Base-by-base conservation (phyloP, 331 rosid species). In the Phaseolus coccineus region DNA sequence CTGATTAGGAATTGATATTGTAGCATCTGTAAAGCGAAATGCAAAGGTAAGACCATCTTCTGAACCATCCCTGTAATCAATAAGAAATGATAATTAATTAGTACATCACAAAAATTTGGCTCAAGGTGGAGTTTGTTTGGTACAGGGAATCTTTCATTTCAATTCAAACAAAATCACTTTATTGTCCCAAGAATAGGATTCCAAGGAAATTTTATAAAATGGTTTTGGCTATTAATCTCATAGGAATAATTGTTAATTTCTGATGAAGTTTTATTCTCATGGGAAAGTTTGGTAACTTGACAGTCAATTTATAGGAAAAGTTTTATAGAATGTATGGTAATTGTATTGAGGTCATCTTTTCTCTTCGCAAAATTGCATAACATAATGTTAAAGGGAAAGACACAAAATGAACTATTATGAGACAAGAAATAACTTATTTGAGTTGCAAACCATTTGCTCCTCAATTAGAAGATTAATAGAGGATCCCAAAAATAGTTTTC, bases 11-110 rank as follows among this genome's bases (percentile, higher is more conserved):
- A 91, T 77, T 44, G 99, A 91, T 68, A 88, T 69, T 3, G 92
- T 87, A 79, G 98, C 90, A 90, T 96, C 99, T 13, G 97, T 90
- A 89, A 93, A 96, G 84, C 99, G 99, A 87, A 96, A 96, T 82
- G 98, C 97, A 81, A 96, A 96, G 69, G 97, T 91, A 67, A 96
- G 98, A 80, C 99, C 96, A 83, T 91, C 96, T 52, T 93, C 99
- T 40, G 95, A 85, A 73, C 84, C 87, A 83, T 93, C 96, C 94
- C 98, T 96, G 91, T 48, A 67, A 78, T 40, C 73, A 80, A 83
- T 51, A 77, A 77, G 66, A 86, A 76, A 58, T 11, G 59, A 44
- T 22, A 47, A 47, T 40, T 42, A 31, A 47, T 40, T 42, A 31
- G 30, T 30, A 47, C 40, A 58, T 40, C 37, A 63, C 13, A 85